Percentiles rank a stretch among this genome's conserved stretches.
Evolutionary conservation across 1,284 basidiomycete genomes (phyloP).

Genomic region (Omphalotus olearius): DNA sequence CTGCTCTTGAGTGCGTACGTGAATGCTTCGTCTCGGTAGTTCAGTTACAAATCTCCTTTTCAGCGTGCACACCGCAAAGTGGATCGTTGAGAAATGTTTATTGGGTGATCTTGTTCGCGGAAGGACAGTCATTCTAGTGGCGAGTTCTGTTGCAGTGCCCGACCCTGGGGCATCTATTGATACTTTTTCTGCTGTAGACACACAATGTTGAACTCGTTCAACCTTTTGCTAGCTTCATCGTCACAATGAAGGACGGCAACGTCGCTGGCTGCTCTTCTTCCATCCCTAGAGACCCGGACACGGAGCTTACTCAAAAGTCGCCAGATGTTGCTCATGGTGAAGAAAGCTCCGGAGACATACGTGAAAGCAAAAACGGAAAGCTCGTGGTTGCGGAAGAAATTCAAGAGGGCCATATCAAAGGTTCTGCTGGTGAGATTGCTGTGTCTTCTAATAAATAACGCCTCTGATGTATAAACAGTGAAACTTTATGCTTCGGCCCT

Average conservation of each 20-base stretch:
- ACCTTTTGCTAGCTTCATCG: conserved; percentile 51
- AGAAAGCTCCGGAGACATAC: neutral
- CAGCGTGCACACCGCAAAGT: conserved; percentile 61
- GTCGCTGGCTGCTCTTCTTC: conserved; percentile 12
- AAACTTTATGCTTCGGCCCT: conserved; percentile 31
- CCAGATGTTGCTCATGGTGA: neutral
- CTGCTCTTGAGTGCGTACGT: conserved; percentile 42
- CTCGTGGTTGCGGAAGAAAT: conserved; percentile 61
- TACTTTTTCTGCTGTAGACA: conserved; percentile 31
- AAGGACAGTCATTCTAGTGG: conserved; percentile 72
- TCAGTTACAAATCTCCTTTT: neutral
- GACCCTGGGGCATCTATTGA: neutral
- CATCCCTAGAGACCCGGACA: neutral
- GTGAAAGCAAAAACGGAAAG: conserved; percentile 32
- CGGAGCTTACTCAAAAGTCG: neutral
- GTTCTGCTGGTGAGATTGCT: conserved; percentile 34
- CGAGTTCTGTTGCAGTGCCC: conserved; percentile 42
- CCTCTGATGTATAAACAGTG: conserved; percentile 29
- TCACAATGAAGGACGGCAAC: conserved; percentile 52
- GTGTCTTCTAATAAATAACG: conserved; percentile 22
- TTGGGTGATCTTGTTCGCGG: conserved; percentile 62
- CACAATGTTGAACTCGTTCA: conserved; percentile 59
- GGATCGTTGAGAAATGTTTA: conserved; percentile 75
- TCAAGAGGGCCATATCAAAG: conserved; percentile 53
- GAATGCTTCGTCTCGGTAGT: neutral